A percentile compares a stretch with the other conserved stretches of the same genome.
Conservation (phyloP, 2,329 filamentous ascomycete species). For the Claviceps digitariae region DNA sequence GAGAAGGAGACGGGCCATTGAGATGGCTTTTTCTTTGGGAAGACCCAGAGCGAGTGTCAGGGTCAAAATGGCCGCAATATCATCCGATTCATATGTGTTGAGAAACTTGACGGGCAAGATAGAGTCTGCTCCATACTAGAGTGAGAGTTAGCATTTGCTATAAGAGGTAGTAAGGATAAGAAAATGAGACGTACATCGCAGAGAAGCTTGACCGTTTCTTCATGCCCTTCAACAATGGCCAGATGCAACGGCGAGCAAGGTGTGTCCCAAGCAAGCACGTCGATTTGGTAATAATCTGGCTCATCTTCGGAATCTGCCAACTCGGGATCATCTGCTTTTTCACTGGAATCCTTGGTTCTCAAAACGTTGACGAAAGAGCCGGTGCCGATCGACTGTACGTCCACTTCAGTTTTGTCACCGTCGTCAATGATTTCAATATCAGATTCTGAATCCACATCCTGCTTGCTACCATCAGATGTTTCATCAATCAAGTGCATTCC, state of each 20-base stretch:
- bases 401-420: constrained; percentile 34
- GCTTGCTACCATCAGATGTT: constrained; percentile 7
- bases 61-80: constrained; percentile 51
- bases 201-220: constrained; percentile 53
- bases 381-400: constrained; percentile 42
- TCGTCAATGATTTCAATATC: constrained; percentile 35
- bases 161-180: not conserved
- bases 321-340: constrained; percentile 24
- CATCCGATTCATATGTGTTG: constrained; percentile 28
- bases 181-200: constrained; percentile 34
- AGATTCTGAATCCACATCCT: constrained; percentile 14
- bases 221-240: constrained; percentile 61
- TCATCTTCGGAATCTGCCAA: constrained; percentile 46
- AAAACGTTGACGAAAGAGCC: constrained; percentile 62
- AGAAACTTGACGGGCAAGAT: constrained; percentile 60
- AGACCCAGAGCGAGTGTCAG: constrained; percentile 55
- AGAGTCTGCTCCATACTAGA: constrained; percentile 65
- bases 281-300: constrained; percentile 68
- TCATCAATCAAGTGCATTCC: not conserved
- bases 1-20: constrained; percentile 52
- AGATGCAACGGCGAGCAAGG: constrained; percentile 63
- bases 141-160: not conserved
- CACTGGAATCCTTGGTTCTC: constrained; percentile 22
- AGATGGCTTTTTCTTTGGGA: constrained; percentile 46
- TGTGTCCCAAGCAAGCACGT: constrained; percentile 68